phyloP scores from a whole-genome alignment of 305 asterid species.

The Solanum hybrid region DNA sequence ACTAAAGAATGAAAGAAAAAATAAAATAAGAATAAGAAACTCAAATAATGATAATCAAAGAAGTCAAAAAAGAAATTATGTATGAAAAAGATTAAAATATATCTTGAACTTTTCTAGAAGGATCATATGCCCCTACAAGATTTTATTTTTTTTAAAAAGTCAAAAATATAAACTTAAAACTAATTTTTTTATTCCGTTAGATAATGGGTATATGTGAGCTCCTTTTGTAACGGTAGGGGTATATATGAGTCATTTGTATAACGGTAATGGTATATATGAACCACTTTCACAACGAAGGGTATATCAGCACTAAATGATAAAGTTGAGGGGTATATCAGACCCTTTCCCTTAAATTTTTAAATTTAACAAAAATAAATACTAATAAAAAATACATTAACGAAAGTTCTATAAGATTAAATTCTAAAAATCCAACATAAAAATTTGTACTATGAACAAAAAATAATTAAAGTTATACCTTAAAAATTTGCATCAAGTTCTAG shows the following conservation, averaged over 20 bases:
- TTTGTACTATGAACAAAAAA: background rate
- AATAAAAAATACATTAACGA: background rate
- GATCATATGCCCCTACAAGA: background rate
- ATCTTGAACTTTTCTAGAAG: background rate
- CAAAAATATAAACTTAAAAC: too few species aligned
- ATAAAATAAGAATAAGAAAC: background rate
- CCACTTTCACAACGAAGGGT: rapidly evolving
- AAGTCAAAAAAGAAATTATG: background rate
- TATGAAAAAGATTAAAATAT: background rate
- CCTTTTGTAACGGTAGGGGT: too few species aligned
- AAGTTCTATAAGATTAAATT: background rate
- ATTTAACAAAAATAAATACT: too few species aligned
- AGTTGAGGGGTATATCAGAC: background rate
- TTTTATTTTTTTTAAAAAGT: too few species aligned
- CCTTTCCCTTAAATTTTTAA: too few species aligned
- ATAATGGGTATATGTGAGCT: background rate
- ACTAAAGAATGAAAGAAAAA: background rate
- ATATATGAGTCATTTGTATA: background rate
- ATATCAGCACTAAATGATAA: background rate
- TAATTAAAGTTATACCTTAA: background rate
- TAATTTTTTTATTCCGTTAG: too few species aligned
- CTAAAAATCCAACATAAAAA: background rate
- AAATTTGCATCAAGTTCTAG: background rate
- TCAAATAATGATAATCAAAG: background rate
- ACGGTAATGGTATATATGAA: background rate